Evolutionary conservation across 2,329 filamentous ascomycete genomes (phyloP).

Genomic region (Colletotrichum lentis): DNA sequence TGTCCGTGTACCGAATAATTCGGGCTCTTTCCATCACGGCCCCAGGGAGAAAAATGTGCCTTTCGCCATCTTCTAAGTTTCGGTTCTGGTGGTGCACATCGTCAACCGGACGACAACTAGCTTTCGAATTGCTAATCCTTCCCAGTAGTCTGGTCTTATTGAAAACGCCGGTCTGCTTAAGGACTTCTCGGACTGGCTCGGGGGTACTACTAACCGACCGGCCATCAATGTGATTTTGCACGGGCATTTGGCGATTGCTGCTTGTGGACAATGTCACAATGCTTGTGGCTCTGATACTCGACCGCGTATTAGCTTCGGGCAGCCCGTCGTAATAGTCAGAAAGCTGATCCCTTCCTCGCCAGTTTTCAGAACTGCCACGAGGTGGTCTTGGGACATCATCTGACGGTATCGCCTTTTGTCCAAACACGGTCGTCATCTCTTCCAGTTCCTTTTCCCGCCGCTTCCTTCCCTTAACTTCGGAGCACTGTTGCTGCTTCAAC

Average conservation of each 20-base stretch:
- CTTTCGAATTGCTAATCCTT: background rate
- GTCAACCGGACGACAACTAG: background rate
- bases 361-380: too few species aligned
- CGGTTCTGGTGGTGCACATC: background rate
- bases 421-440: slow-evolving; percentile 50
- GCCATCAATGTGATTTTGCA: background rate
- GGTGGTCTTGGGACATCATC: too few species aligned
- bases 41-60: background rate
- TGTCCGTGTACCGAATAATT: slow-evolving; percentile 40
- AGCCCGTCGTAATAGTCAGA: background rate
- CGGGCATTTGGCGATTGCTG: background rate
- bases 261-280: too few species aligned
- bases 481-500: slow-evolving; percentile 35
- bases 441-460: slow-evolving; percentile 47
- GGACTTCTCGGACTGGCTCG: slow-evolving; percentile 12
- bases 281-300: slow-evolving; percentile 30
- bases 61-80: background rate
- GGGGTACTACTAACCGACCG: slow-evolving; percentile 21
- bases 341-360: background rate
- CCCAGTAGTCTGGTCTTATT: background rate
- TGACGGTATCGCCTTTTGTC: slow-evolving; percentile 5
- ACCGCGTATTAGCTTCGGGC: background rate
- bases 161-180: slow-evolving; percentile 32
- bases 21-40: background rate
- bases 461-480: slow-evolving; percentile 40